A percentile compares a stretch with the other conserved stretches of the same genome.
phyloP scores from a whole-genome alignment of 192 early-diverging fungal genomes.

The Lobosporangium transversale region DNA sequence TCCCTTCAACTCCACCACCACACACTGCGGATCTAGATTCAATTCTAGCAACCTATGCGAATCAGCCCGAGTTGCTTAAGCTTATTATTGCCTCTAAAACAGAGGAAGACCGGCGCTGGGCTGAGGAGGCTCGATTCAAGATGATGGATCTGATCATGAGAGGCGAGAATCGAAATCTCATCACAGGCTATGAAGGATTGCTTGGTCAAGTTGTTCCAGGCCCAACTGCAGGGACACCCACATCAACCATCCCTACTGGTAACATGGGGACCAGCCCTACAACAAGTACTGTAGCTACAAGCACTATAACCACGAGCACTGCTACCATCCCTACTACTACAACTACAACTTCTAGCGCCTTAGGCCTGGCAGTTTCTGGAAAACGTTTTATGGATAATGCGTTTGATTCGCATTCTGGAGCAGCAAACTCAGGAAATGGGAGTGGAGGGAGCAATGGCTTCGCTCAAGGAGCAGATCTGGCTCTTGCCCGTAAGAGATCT shows the following conservation, averaged over 20 bases:
- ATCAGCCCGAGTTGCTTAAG: constrained; percentile 64
- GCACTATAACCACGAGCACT: constrained; percentile 3
- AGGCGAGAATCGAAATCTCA: constrained; percentile 28
- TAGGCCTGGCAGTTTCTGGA: constrained; percentile 13
- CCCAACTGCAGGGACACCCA: constrained; percentile 11
- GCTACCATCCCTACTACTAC: neutral
- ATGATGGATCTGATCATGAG: constrained; percentile 59
- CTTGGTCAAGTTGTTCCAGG: constrained; percentile 7
- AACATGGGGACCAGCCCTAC: constrained; percentile 13
- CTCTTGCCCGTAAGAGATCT: constrained; percentile 36
- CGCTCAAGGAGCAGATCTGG: constrained; percentile 27
- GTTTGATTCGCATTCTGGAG: constrained; percentile 19
- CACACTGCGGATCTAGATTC: constrained; percentile 59
- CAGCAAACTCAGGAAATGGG: constrained; percentile 3
- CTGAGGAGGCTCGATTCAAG: constrained; percentile 65
- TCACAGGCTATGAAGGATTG: constrained; percentile 36
- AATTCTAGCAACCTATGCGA: constrained; percentile 56
- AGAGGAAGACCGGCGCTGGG: constrained; percentile 65
- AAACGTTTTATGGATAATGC: constrained; percentile 34
- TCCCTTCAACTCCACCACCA: constrained; percentile 25
- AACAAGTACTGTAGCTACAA: constrained; percentile 9
- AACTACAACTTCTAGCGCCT: neutral
- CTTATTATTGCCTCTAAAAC: constrained; percentile 63
- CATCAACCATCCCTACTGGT: constrained; percentile 15
- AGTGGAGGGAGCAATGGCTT: constrained; percentile 7